Evolutionary conservation across 257 asterid species (phyloP).

Genomic region (Linaria vulgaris): DNA sequence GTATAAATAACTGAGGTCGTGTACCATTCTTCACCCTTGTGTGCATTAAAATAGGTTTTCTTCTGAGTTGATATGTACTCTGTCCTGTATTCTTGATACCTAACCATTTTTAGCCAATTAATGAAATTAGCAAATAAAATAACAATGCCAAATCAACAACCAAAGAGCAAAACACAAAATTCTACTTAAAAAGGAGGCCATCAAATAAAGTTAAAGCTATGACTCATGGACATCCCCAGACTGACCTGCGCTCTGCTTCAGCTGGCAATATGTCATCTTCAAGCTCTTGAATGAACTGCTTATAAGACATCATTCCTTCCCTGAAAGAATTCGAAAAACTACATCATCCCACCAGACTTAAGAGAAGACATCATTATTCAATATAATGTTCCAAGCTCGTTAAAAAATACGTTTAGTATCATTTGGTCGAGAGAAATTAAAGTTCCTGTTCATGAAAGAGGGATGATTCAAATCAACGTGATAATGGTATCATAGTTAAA

Average conservation of each 20-base stretch:
- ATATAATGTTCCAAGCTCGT: not conserved
- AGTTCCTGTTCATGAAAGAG: constrained; percentile 5
- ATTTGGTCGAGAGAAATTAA: not conserved
- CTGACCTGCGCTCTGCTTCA: constrained; percentile 97
- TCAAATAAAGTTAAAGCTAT: constrained; percentile 19
- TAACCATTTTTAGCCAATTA: constrained; percentile 28
- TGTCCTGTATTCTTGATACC: constrained; percentile 93
- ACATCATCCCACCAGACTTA: constrained; percentile 15
- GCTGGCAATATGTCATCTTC: constrained; percentile 95
- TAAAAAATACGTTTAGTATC: not conserved
- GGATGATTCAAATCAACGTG: constrained; percentile 7
- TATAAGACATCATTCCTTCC: constrained; percentile 99
- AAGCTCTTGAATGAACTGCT: constrained; percentile 99
- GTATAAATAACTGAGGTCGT: constrained; percentile 8
- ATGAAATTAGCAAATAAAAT: constrained; percentile 26
- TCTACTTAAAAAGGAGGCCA: constrained; percentile 17
- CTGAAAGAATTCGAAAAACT: constrained; percentile 38
- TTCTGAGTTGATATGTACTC: constrained; percentile 88
- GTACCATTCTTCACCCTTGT: constrained; percentile 95
- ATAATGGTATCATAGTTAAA: not conserved
- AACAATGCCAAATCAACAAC: constrained; percentile 20
- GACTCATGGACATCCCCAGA: constrained; percentile 17
- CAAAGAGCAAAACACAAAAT: constrained; percentile 1
- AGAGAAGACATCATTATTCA: not conserved
- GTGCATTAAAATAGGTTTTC: constrained; percentile 74